Conservation (phyloP, 495 filamentous ascomycete species). For the Evansstolkia leycettana region DNA sequence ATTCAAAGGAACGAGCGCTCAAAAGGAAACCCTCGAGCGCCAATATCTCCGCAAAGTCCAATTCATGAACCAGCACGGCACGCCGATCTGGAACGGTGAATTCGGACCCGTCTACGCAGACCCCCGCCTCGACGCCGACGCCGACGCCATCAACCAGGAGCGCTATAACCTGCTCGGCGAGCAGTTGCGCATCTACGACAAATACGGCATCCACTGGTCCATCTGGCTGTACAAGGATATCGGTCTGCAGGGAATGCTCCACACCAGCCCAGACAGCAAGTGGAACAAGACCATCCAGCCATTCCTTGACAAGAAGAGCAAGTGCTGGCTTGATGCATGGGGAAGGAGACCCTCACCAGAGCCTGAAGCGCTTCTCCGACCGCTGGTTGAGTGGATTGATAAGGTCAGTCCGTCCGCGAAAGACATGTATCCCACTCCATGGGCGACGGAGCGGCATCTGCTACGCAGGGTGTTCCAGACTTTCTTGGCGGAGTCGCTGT, state of each 20-base stretch:
- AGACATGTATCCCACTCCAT: constrained; percentile 40
- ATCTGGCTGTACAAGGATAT: constrained; percentile 61
- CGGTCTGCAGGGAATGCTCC: constrained; percentile 51
- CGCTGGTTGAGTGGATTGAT: constrained; percentile 31
- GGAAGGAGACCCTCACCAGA: constrained; percentile 27
- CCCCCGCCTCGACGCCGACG: constrained; percentile 16
- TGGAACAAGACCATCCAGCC: constrained; percentile 39
- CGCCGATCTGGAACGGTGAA: constrained; percentile 56
- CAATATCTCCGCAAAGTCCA: constrained; percentile 43
- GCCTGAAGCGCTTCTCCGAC: constrained; percentile 24
- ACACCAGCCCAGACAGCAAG: constrained; percentile 30
- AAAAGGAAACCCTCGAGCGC: constrained; percentile 34
- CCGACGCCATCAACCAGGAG: constrained; percentile 34
- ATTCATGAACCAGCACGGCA: constrained; percentile 40
- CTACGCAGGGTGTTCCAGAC: constrained; percentile 38
- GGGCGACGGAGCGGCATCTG: constrained; percentile 45
- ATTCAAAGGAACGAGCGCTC: constrained; percentile 38
- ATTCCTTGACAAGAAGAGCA: constrained; percentile 44
- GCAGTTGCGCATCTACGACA: constrained; percentile 45
- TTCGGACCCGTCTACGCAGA: constrained; percentile 51
- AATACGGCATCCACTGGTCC: constrained; percentile 43
- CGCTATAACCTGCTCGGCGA: constrained; percentile 42
- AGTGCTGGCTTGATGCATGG: constrained; percentile 43
- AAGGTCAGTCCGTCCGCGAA: constrained; percentile 23
- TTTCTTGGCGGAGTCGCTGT: constrained; percentile 39